These are phyloP conservation scores for Penicillium aurantiogriseum DNA, from an alignment of 2,329 filamentous ascomycete genomes.

Conservation along the genomic window DNA sequence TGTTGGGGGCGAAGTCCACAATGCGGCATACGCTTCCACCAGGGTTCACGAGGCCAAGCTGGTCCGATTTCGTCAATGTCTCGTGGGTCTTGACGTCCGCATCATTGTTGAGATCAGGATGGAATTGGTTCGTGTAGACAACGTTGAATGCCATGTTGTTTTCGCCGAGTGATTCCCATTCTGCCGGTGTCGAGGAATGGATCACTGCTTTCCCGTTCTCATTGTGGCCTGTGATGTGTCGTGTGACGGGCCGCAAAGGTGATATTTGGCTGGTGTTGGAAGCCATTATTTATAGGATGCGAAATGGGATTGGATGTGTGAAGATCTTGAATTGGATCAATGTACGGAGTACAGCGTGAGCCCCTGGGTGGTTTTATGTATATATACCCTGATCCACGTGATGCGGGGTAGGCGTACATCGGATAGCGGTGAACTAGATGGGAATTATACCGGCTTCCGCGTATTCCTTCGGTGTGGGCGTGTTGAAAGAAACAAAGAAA, in stretches of 20 bases:
- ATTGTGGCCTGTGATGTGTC: constrained; percentile 42
- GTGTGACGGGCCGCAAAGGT: constrained; percentile 28
- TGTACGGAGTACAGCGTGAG: no score
- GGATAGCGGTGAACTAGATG: background rate
- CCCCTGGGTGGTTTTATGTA: background rate
- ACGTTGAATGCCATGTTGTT: constrained; percentile 41
- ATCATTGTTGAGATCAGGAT: constrained; percentile 36
- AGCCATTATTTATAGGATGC: constrained; percentile 11
- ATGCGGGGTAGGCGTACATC: background rate
- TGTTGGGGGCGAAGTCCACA: constrained; percentile 50
- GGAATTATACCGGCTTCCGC: background rate
- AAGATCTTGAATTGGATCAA: background rate
- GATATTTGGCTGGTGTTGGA: constrained; percentile 27
- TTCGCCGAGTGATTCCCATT: constrained; percentile 31
- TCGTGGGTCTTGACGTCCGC: constrained; percentile 37
- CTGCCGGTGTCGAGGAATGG: constrained; percentile 30
- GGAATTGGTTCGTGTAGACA: constrained; percentile 41
- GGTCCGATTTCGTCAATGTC: constrained; percentile 21
- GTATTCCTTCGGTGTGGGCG: background rate
- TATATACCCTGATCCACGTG: background rate
- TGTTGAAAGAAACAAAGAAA: background rate
- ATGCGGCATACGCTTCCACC: constrained; percentile 47
- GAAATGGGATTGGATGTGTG: background rate
- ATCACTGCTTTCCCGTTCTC: constrained; percentile 37
- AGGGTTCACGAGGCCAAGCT: constrained; percentile 39